Evolutionary conservation across 768 basidiomycete species (phyloP).

Genomic region (Mycena rebaudengoi): DNA sequence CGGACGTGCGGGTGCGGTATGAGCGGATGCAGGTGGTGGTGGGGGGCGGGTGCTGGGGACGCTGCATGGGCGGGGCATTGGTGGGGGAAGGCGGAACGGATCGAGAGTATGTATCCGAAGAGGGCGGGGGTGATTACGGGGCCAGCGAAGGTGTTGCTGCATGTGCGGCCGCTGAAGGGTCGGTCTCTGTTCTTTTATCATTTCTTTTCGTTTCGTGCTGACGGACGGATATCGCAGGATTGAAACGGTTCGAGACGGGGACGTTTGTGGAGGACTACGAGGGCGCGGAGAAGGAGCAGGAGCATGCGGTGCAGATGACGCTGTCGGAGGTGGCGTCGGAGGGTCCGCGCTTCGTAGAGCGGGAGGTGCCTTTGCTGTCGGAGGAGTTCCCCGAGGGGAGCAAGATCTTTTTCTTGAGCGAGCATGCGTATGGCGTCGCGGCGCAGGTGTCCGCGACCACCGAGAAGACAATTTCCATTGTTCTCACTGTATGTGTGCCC

Average conservation of each 20-base stretch:
- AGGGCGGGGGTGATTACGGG: constrained; percentile 88
- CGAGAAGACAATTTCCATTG: constrained; percentile 76
- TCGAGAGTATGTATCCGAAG: constrained; percentile 90
- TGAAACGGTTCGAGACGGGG: constrained; percentile 88
- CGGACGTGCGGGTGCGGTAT: constrained; percentile 88
- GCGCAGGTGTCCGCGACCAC: constrained; percentile 85
- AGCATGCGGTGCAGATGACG: constrained; percentile 89
- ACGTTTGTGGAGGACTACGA: constrained; percentile 97
- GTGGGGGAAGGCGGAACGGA: constrained; percentile 82
- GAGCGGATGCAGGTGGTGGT: constrained; percentile 70
- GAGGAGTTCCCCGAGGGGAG: constrained; percentile 92
- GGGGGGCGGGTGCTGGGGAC: too few species aligned
- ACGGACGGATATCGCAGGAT: too few species aligned
- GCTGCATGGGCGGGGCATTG: constrained; percentile 71
- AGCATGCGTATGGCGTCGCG: constrained; percentile 94
- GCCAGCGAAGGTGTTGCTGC: constrained; percentile 79
- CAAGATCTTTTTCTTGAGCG: constrained; percentile 95
- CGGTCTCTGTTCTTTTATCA: constrained; percentile 19
- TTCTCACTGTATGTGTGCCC: constrained; percentile 83
- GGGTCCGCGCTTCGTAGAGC: constrained; percentile 88
- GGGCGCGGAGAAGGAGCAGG: constrained; percentile 78
- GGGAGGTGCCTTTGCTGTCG: constrained; percentile 78
- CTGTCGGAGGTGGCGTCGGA: constrained; percentile 84
- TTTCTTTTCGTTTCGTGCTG: not conserved
- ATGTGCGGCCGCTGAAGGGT: constrained; percentile 94